phyloP scores from a whole-genome alignment of 2,329 filamentous ascomycete species.

The Colletotrichum cordylinicola region DNA sequence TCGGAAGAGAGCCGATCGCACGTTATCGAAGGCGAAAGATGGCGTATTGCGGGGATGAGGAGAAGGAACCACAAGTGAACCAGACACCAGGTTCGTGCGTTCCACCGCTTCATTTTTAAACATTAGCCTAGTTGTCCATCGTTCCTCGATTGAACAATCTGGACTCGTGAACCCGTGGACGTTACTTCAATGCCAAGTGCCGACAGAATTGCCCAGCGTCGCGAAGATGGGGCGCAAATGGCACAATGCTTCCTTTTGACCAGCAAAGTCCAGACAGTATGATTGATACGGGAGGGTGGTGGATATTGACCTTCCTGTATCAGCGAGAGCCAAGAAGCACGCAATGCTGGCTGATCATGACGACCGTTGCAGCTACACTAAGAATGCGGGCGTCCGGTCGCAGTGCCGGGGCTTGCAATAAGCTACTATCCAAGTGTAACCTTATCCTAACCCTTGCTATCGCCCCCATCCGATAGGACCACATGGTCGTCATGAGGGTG shows the following conservation, averaged over 20 bases:
- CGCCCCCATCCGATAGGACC: background rate
- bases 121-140: background rate
- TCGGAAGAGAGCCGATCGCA: background rate
- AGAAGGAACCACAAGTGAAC: background rate
- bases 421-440: background rate
- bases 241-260: background rate
- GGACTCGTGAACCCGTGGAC: background rate
- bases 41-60: background rate
- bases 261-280: background rate
- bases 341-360: slow-evolving; percentile 14
- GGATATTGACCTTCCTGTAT: slow-evolving; percentile 11
- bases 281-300: background rate
- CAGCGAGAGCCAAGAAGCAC: slow-evolving; percentile 20
- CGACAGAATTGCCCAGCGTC: background rate
- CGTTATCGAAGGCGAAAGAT: background rate
- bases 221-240: background rate
- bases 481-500: background rate
- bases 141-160: background rate
- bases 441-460: background rate
- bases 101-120: background rate
- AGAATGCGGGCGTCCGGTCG: background rate
- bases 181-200: background rate
- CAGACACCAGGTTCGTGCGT: background rate
- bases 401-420: background rate
- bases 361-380: background rate